Base-by-base conservation (phyloP, 2,329 filamentous ascomycete genomes). In the Thelonectria discophora region DNA sequence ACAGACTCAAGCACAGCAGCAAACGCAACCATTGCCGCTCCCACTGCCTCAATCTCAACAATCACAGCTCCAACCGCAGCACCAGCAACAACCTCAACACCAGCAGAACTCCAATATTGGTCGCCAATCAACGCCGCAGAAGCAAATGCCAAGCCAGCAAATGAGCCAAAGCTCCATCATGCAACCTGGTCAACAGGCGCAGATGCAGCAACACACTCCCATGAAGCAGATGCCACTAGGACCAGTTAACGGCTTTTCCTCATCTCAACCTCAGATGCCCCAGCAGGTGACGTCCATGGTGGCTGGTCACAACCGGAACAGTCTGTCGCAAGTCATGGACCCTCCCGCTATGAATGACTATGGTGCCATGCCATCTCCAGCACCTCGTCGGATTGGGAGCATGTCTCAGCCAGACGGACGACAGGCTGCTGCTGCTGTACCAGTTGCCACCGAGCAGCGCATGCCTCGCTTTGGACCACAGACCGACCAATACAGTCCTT, bases 401-500 rank as follows among this genome's bases (percentile, higher is more conserved):
- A 74, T 83, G 50, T 77, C 76, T 0, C 78, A 77, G 39, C 73
- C 52, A 17, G 75, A 78, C 21, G 74, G 66, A 17, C 70, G 74
- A 12, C 72, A 69, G 27, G 55, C 69, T 7, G 69, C 68, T 4
- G 69, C 61, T 5, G 64, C 67, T 4, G 58, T 63, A 20, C 55
- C 69, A 18, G 42, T 68, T 17, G 62, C 46, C 32, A 53, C 64
- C 27, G 76, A 78, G 55, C 74, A 72, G 4, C 69, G 73, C 6
- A 73, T 77, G 66, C 72, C 75, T n/a, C 78, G 79, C 1, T 75
- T 81, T 27, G 74, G 76, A 1, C 76, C 76, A 1, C 79, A 84
- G 55, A 79, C 83, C 0, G 82, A 86, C 12, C 80, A 84, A 49
- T 87, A 88, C 64, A 79, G 79, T 34, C 86, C 86, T 0, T 85